These are phyloP conservation scores for Collybiopsis luxurians DNA, from an alignment of 768 basidiomycete genomes.

Conservation along the genomic window DNA sequence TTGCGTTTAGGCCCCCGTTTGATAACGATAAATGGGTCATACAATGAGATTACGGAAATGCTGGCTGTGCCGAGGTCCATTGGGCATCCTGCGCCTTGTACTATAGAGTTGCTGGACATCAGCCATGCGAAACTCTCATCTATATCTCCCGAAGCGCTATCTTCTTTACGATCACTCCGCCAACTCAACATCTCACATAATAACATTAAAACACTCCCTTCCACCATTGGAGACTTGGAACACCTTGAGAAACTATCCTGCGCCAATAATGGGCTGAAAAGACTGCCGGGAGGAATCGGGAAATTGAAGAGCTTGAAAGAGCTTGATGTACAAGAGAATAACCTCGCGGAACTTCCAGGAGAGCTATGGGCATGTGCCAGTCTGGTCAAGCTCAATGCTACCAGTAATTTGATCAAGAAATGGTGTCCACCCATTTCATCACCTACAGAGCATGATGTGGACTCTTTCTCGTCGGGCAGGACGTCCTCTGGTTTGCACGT, in stretches of 20 bases:
- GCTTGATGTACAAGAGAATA: constrained; percentile 92
- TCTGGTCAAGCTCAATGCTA: constrained; percentile 74
- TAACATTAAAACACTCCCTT: constrained; percentile 78
- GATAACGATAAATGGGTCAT: constrained; percentile 67
- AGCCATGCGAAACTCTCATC: constrained; percentile 87
- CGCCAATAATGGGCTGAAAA: constrained; percentile 85
- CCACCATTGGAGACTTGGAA: constrained; percentile 73
- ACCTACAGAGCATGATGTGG: constrained; percentile 2
- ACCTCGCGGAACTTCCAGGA: constrained; percentile 69
- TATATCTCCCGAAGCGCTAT: constrained; percentile 70
- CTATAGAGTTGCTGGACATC: constrained; percentile 75
- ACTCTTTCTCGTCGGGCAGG: background rate
- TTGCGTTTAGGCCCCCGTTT: constrained; percentile 69
- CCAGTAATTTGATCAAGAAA: constrained; percentile 77
- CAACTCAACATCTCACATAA: constrained; percentile 83
- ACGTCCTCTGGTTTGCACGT: background rate
- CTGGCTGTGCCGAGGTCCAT: constrained; percentile 54
- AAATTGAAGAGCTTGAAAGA: constrained; percentile 67
- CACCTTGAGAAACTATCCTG: constrained; percentile 75
- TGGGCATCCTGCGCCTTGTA: constrained; percentile 34
- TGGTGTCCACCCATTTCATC: constrained; percentile 62
- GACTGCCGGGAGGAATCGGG: constrained; percentile 76
- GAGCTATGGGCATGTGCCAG: constrained; percentile 83
- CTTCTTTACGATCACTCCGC: constrained; percentile 69
- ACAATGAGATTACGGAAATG: constrained; percentile 88